Percentiles rank a stretch among this genome's conserved stretches.
phyloP scores from a whole-genome alignment of 768 basidiomycete species.

The Russula griseocarnosa region DNA sequence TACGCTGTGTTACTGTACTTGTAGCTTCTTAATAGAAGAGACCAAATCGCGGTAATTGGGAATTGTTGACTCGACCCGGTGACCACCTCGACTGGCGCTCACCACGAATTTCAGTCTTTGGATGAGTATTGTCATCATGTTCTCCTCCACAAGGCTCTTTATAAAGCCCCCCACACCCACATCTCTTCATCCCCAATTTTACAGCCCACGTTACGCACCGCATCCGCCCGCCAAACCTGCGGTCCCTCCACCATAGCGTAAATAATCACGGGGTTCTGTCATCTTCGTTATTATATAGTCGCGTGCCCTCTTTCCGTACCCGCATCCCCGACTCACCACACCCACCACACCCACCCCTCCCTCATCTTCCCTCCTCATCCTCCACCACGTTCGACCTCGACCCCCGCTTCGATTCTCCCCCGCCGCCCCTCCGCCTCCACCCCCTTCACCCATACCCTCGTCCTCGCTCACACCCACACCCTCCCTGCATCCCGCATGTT shows the following conservation, averaged over 20 bases:
- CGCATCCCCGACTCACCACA: not conserved
- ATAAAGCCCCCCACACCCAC: not conserved
- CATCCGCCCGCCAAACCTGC: not conserved
- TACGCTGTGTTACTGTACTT: constrained; percentile 16
- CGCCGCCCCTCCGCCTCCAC: not conserved
- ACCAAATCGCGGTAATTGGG: not conserved
- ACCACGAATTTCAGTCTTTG: not conserved
- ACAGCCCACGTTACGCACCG: constrained; percentile 6
- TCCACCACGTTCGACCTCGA: not conserved
- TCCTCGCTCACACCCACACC: not conserved
- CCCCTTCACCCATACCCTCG: not conserved
- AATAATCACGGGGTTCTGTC: constrained; percentile 13
- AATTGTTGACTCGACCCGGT: not conserved
- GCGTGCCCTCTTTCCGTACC: constrained; percentile 3
- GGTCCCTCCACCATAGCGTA: not conserved
- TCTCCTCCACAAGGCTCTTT: not conserved
- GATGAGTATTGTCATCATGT: not conserved
- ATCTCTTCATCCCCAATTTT: not conserved
- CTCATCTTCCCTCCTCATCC: not conserved
- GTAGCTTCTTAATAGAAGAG: constrained; percentile 6
- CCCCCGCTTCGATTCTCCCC: not conserved
- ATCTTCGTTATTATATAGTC: constrained; percentile 8
- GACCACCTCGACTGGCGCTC: not conserved
- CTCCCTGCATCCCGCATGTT: constrained; percentile 18
- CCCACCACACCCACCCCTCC: too few species aligned